These are phyloP conservation scores for Lepidium campestre DNA, from an alignment of 441 rosid genomes.

Conservation along the genomic window DNA sequence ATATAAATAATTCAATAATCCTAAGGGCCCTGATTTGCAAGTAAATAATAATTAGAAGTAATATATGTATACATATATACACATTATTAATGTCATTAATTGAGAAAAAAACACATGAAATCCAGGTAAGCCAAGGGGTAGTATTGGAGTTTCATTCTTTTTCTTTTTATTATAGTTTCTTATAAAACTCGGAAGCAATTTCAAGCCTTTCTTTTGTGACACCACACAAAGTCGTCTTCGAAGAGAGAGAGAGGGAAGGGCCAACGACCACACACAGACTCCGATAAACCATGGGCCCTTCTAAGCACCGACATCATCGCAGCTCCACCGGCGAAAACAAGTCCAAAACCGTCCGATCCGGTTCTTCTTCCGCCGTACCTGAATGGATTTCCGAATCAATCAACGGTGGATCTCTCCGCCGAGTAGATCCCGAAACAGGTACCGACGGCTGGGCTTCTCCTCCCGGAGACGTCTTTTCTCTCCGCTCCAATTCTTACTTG, in stretches of 20 bases:
- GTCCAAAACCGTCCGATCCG: conserved; percentile 25
- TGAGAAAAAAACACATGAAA: conserved; percentile 17
- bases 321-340: conserved; percentile 28
- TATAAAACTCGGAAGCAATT: conserved; percentile 21
- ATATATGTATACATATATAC: background rate
- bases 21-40: background rate
- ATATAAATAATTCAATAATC: background rate
- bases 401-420: conserved; percentile 71
- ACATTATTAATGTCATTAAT: background rate
- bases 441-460: conserved; percentile 90
- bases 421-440: conserved; percentile 68
- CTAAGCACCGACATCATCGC: conserved; percentile 39
- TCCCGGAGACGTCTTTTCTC: conserved; percentile 66
- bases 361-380: conserved; percentile 11
- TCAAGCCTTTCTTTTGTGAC: background rate
- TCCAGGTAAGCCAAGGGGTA: conserved; percentile 4
- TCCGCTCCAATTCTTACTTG: conserved; percentile 57
- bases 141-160: background rate
- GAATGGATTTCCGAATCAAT: conserved; percentile 63
- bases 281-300: conserved; percentile 42
- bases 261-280: conserved; percentile 13
- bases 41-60: background rate
- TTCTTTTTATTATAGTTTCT: background rate
- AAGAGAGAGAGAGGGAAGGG: conserved; percentile 4
- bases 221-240: conserved; percentile 11